phyloP scores from a whole-genome alignment of 2,329 filamentous ascomycete genomes.

The Penicillium sp. region DNA sequence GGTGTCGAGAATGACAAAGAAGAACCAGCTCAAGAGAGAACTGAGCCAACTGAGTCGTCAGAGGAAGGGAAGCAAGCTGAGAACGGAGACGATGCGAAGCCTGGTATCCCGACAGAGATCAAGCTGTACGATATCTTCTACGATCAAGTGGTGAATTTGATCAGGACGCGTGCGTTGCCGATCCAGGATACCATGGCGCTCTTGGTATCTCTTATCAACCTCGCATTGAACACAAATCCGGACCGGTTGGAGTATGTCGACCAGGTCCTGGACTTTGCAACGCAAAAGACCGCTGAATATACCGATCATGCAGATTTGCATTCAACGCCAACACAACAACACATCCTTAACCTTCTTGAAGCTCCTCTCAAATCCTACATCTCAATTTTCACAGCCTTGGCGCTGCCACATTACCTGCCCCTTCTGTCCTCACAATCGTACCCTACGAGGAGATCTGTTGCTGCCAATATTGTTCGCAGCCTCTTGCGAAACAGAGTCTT shows the following conservation, averaged over 20 bases:
- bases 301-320: constrained; percentile 94
- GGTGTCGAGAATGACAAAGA: constrained; percentile 33
- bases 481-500: constrained; percentile 77
- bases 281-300: constrained; percentile 80
- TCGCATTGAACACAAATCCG: constrained; percentile 94
- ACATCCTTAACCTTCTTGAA: constrained; percentile 82
- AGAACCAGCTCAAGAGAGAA: constrained; percentile 30
- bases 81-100: constrained; percentile 38
- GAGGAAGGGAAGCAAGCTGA: constrained; percentile 34
- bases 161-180: constrained; percentile 83
- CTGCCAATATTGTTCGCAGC: constrained; percentile 77
- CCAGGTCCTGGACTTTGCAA: constrained; percentile 84
- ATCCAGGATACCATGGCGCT: constrained; percentile 94
- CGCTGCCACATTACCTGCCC: constrained; percentile 86
- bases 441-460: constrained; percentile 82
- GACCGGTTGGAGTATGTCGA: constrained; percentile 91
- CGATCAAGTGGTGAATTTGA: constrained; percentile 87
- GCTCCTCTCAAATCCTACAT: constrained; percentile 85
- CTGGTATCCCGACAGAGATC: constrained; percentile 56
- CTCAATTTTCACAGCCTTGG: constrained; percentile 93
- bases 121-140: constrained; percentile 98
- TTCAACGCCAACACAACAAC: constrained; percentile 79
- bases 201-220: constrained; percentile 86
- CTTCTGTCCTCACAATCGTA: constrained; percentile 90
- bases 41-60: constrained; percentile 25